phyloP scores from a whole-genome alignment of 345 rosid genomes.

The Durio zibethinus region DNA sequence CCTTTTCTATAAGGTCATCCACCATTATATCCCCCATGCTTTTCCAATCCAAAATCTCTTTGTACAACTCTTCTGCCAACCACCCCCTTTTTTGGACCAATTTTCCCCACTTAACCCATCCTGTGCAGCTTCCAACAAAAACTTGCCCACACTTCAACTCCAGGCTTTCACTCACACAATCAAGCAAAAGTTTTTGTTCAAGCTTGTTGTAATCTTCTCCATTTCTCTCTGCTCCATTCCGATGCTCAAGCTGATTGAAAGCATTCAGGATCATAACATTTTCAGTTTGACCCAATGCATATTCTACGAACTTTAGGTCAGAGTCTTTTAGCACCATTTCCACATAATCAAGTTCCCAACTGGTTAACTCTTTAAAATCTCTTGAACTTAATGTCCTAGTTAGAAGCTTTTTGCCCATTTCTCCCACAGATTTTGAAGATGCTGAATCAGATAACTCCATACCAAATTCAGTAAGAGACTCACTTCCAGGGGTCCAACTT shows the following conservation, averaged over 20 bases:
- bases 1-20: constrained; percentile 76
- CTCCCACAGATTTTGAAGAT: constrained; percentile 34
- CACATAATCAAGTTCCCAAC: constrained; percentile 64
- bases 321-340: constrained; percentile 42
- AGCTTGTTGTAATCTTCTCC: constrained; percentile 41
- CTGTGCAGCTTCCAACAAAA: constrained; percentile 47
- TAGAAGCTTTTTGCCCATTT: constrained; percentile 16
- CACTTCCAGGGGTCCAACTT: constrained; percentile 19
- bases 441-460: constrained; percentile 39
- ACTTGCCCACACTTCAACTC: constrained; percentile 32
- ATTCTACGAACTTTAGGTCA: constrained; percentile 43
- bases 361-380: constrained; percentile 25
- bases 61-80: constrained; percentile 60
- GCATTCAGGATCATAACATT: constrained; percentile 36
- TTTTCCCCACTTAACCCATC: constrained; percentile 32
- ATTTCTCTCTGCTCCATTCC: constrained; percentile 19
- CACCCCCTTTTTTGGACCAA: constrained; percentile 39
- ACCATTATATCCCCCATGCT: constrained; percentile 63
- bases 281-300: constrained; percentile 35
- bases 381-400: constrained; percentile 19
- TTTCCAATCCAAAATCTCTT: constrained; percentile 49
- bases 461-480: constrained; percentile 25
- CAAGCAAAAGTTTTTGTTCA: constrained; percentile 52
- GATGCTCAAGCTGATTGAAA: constrained; percentile 52
- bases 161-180: constrained; percentile 50